phyloP scores from a whole-genome alignment of 352 stramenopile species.

The Phytopythium kandeliae region DNA sequence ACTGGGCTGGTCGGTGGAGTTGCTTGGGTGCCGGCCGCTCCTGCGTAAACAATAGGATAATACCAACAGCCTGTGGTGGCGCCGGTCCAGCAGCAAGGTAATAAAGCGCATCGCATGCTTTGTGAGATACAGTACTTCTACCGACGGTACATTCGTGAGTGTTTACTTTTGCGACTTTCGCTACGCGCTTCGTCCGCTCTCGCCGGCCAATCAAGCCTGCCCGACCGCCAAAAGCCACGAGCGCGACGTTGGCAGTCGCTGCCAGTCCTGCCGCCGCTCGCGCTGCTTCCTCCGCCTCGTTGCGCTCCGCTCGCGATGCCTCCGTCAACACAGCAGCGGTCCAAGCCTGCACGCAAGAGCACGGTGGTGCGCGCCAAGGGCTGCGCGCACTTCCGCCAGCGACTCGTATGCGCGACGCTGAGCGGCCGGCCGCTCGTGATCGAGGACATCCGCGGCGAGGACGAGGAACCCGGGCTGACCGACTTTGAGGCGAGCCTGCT shows the following conservation, averaged over 20 bases:
- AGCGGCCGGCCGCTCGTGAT: conserved; percentile 92
- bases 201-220: too few species aligned
- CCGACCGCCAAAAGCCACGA: background rate
- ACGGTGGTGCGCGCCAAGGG: conserved; percentile 58
- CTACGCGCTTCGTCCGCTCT: too few species aligned
- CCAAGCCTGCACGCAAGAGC: conserved; percentile 29
- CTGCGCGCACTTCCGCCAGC: conserved; percentile 92
- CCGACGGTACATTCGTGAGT: too few species aligned
- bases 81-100: too few species aligned
- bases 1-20: too few species aligned
- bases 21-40: too few species aligned
- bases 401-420: conserved; percentile 90
- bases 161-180: too few species aligned
- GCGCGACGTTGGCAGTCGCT: background rate
- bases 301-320: background rate
- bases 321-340: conserved; percentile 8
- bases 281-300: conserved; percentile 5
- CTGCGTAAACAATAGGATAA: too few species aligned
- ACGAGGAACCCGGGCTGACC: conserved; percentile 92
- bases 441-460: conserved; percentile 93
- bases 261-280: conserved; percentile 6
- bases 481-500: conserved; percentile 97
- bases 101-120: too few species aligned
- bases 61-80: too few species aligned
- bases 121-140: too few species aligned